These are phyloP conservation scores for Zizania palustris DNA, from an alignment of 202 grass and related monocot genomes.

Conservation along the genomic window DNA sequence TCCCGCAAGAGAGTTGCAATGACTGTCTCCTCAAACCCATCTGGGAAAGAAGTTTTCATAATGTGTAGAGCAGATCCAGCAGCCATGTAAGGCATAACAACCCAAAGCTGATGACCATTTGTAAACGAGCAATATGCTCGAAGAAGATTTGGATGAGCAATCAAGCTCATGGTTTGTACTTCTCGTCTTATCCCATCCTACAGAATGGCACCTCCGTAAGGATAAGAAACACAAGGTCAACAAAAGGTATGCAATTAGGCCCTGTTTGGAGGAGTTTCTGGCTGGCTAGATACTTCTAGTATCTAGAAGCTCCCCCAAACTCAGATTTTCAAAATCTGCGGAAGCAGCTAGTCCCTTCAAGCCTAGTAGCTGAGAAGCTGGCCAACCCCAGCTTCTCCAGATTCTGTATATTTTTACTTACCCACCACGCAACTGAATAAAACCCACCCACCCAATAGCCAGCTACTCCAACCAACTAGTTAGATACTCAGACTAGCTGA, in stretches of 20 bases:
- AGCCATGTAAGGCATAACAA: slow-evolving; percentile 97
- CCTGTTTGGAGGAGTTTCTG: too few relatives aligned
- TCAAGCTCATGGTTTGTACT: slow-evolving; percentile 92
- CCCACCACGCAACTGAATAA: too few relatives aligned
- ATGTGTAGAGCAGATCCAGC: slow-evolving; percentile 91
- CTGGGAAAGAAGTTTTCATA: slow-evolving; percentile 89
- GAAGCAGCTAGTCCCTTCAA: too few relatives aligned
- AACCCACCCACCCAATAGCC: too few relatives aligned
- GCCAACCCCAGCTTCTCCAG: too few relatives aligned
- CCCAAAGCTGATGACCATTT: slow-evolving; percentile 79
- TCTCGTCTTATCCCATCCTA: slow-evolving; percentile 97
- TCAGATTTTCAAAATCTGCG: too few relatives aligned
- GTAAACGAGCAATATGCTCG: slow-evolving; percentile 84
- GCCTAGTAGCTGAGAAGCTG: too few relatives aligned
- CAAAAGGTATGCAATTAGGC: slow-evolving; percentile 18
- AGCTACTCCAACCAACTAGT: too few relatives aligned
- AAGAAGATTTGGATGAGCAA: slow-evolving; percentile 92
- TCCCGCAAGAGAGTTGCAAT: slow-evolving; percentile 84
- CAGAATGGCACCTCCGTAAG: slow-evolving; percentile 41
- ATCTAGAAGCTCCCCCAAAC: too few relatives aligned
- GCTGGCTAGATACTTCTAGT: too few relatives aligned
- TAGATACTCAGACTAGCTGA: too few relatives aligned
- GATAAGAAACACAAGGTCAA: slow-evolving; percentile 36
- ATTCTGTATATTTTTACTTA: too few relatives aligned
- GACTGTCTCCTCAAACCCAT: slow-evolving; percentile 93